phyloP scores from a whole-genome alignment of 345 rosid species.

The Trapa incisa region DNA sequence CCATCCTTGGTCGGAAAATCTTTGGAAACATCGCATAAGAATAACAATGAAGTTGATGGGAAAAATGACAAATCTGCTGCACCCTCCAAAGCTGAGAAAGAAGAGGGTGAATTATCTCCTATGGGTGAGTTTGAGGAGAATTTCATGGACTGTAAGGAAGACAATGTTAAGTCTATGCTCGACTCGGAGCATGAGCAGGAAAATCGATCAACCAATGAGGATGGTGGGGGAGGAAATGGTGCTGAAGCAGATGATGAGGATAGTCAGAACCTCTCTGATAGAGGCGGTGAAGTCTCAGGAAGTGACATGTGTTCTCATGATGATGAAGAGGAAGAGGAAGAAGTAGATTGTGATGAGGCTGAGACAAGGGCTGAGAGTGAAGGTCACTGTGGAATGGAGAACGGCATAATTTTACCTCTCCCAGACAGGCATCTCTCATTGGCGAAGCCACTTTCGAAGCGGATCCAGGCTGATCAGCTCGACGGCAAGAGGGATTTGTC shows the following conservation, averaged over 20 bases:
- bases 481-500: slow-evolving; percentile 37
- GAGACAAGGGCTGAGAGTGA: slow-evolving; percentile 92
- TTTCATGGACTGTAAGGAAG: slow-evolving; percentile 46
- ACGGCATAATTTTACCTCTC: slow-evolving; percentile 29
- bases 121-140: slow-evolving; percentile 61
- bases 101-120: slow-evolving; percentile 97
- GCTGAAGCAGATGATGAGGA: slow-evolving; percentile 86
- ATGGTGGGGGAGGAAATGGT: slow-evolving; percentile 53
- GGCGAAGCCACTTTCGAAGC: slow-evolving; percentile 78
- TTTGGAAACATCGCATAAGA: slow-evolving; percentile 10
- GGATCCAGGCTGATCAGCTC: slow-evolving; percentile 34
- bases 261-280: slow-evolving; percentile 64
- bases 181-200: slow-evolving; percentile 32
- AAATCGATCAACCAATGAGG: slow-evolving; percentile 28
- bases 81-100: slow-evolving; percentile 64
- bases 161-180: slow-evolving; percentile 24
- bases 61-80: slow-evolving; percentile 30
- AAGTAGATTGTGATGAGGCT: slow-evolving; percentile 36
- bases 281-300: slow-evolving; percentile 64
- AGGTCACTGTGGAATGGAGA: slow-evolving; percentile 45
- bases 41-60: slow-evolving; percentile 21
- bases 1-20: background rate
- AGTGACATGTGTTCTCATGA: slow-evolving; percentile 82
- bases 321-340: slow-evolving; percentile 81
- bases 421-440: slow-evolving; percentile 50